Evolutionary conservation across 495 filamentous ascomycete genomes (phyloP), one percentile per base, ranked within the genome.

Genomic region (Aspergillus mulundensis): DNA sequence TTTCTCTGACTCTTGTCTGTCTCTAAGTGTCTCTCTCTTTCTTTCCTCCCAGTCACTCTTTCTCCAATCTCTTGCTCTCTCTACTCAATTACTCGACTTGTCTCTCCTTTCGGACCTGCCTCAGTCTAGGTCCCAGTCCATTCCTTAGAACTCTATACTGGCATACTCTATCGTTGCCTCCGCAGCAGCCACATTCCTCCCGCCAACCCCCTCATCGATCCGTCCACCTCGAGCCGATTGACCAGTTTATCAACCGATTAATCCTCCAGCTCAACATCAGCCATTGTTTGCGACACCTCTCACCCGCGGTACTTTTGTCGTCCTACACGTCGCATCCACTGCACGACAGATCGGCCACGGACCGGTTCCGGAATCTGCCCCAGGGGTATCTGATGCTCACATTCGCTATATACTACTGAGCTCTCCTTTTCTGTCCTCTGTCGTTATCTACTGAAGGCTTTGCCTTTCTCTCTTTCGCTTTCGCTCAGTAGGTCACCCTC

Each of bases 111-210:
- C 25, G 15, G 21, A 30, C 23, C 21, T 46, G 32, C 32, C 32
- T 36, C 12, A 36, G 32, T 15, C 32, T 36, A 36, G 32, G 32
- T 36, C 12, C 32, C 6, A 7, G 32, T 36, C 43, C 58, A 59
- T 63, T 61, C 60, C 49, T 63, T 51, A 32, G 40, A 44, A 48
- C 36, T 50, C 40, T 49, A 42, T 25, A 49, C 57, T 43, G 21
- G n/a, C 7, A 48, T 56, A 43, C 45, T 32, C 53, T 56, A 49
- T 47, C 50, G 38, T 44, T 38, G 55, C 58, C 58, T 40, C 55
- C 43, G 45, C 49, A 57, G 57, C 61, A 63, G 62, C 62, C 59
- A 64, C 62, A 64, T 61, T 60, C 62, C 56, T 53, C 48, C 53
- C 54, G 53, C 47, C 44, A 49, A 19, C 40, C 48, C 46, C 54